A percentile compares a stretch with the other conserved stretches of the same genome.
These are phyloP conservation scores for Penicillium frequentans DNA, from an alignment of 2,329 filamentous ascomycete genomes.

Conservation along the genomic window DNA sequence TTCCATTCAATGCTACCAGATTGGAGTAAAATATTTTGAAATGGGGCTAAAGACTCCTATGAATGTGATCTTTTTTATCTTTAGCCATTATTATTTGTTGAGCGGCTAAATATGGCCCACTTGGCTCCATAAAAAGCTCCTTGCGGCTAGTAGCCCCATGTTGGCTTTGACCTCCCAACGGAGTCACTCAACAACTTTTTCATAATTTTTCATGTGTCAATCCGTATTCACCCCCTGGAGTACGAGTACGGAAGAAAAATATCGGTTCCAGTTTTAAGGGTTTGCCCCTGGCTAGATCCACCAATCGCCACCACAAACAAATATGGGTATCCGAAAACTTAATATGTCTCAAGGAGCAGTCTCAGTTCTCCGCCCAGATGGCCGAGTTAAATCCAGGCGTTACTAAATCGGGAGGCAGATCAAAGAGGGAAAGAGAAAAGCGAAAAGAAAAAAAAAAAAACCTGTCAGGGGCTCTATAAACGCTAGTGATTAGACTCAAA, in stretches of 20 bases:
- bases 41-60: neutral
- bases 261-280: neutral
- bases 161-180: constrained; percentile 4
- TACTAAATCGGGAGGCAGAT: neutral
- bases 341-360: neutral
- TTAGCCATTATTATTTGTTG: neutral
- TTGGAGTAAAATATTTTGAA: too few species aligned
- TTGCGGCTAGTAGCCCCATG: constrained; percentile 13
- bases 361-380: neutral
- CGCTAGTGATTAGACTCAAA: constrained; percentile 16
- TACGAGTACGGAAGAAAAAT: neutral
- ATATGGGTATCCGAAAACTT: neutral
- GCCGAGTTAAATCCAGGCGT: neutral
- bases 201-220: neutral
- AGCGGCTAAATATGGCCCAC: neutral
- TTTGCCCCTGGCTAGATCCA: neutral
- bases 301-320: neutral
- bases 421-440: neutral
- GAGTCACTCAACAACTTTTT: constrained; percentile 9
- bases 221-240: neutral
- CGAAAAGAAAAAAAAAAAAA: neutral
- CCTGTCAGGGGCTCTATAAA: constrained; percentile 4
- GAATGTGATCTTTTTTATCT: neutral
- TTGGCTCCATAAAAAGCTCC: constrained; percentile 1
- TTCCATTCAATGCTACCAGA: neutral